These are phyloP conservation scores for Heliosperma pusillum DNA, from an alignment of 148 eudicot species.

Conservation along the genomic window DNA sequence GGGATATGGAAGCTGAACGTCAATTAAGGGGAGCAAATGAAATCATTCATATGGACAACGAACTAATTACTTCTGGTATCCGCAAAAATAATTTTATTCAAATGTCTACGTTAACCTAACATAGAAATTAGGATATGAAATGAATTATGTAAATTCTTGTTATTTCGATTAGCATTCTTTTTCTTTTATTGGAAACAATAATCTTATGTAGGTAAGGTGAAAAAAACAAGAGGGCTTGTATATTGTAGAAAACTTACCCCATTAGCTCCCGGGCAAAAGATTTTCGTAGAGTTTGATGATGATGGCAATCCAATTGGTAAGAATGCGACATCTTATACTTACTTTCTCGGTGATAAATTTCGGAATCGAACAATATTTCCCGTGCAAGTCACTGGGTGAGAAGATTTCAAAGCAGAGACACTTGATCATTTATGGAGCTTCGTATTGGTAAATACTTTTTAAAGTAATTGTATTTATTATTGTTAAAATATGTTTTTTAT, in stretches of 20 bases:
- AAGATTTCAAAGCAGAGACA: background rate
- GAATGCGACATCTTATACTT: background rate
- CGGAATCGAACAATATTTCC: background rate
- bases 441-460: background rate
- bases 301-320: background rate
- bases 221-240: background rate
- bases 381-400: constrained; percentile 3
- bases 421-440: constrained; percentile 12
- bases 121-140: no score
- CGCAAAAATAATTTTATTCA: no score
- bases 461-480: background rate
- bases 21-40: no score
- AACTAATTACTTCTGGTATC: no score
- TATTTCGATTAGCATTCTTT: no score
- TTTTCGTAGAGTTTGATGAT: background rate
- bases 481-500: background rate
- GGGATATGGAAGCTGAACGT: no score
- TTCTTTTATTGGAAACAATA: background rate
- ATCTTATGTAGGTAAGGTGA: background rate
- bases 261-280: background rate
- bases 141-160: no score
- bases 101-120: no score
- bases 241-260: constrained; percentile 6
- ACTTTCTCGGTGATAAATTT: constrained; percentile 10
- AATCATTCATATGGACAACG: no score